phyloP scores from a whole-genome alignment of 768 basidiomycete species.

The Phanerochaete carnosa region DNA sequence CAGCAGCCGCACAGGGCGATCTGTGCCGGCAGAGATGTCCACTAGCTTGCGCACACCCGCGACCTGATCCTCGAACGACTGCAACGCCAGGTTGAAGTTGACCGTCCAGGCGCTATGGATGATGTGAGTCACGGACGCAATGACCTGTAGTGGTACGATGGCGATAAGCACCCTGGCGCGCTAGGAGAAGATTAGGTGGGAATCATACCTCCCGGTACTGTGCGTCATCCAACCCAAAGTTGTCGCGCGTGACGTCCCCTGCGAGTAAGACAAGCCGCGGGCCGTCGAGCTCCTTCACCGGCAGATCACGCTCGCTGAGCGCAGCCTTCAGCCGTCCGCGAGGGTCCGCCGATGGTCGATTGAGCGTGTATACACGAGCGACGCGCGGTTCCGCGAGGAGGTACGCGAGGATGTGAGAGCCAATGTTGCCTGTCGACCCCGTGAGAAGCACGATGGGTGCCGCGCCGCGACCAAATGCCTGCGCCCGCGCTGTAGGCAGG shows the following conservation, averaged over 20 bases:
- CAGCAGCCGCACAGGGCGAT: slow-evolving; percentile 6
- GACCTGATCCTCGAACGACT: slow-evolving; percentile 19
- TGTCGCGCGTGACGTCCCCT: background rate
- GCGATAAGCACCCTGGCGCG: background rate
- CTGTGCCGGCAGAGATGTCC: background rate
- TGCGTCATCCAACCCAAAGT: slow-evolving; percentile 1
- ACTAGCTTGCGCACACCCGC: slow-evolving; percentile 18
- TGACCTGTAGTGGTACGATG: background rate
- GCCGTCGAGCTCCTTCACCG: background rate
- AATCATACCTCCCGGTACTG: slow-evolving; percentile 2
- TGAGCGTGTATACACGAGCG: slow-evolving; percentile 16
- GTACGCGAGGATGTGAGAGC: slow-evolving; percentile 16
- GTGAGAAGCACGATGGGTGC: slow-evolving; percentile 16
- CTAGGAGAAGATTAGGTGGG: slow-evolving; percentile 7
- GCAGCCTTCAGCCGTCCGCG: slow-evolving; percentile 11
- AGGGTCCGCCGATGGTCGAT: slow-evolving; percentile 5
- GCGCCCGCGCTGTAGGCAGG: background rate
- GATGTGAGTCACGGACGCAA: slow-evolving; percentile 5
- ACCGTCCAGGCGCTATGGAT: slow-evolving; percentile 20
- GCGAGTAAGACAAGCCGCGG: background rate
- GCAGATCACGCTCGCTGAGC: slow-evolving; percentile 14
- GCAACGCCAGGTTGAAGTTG: slow-evolving; percentile 20
- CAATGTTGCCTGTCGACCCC: slow-evolving; percentile 20
- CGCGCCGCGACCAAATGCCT: background rate
- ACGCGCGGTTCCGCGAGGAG: slow-evolving; percentile 9